phyloP scores from a whole-genome alignment of 2,329 filamentous ascomycete species.

The Scedosporium dehoogii region DNA sequence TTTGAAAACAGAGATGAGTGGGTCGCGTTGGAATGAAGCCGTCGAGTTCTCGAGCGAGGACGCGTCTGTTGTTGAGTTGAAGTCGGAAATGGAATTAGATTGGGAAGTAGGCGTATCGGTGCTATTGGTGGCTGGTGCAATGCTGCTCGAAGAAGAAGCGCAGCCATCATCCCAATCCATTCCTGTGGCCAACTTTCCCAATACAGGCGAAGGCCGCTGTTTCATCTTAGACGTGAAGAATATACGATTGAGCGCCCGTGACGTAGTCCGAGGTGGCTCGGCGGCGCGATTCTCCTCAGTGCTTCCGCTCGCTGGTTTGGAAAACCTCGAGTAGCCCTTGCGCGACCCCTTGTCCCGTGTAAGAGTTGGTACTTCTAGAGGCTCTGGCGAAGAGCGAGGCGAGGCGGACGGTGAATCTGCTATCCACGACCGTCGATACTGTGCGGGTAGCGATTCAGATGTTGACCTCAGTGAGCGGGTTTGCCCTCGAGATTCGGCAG shows the following conservation, averaged over 20 bases:
- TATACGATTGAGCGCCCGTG: conserved; percentile 29
- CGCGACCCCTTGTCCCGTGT: conserved; percentile 5
- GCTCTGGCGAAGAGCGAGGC: conserved; percentile 4
- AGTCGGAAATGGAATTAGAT: conserved; percentile 26
- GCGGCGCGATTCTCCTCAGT: conserved; percentile 1
- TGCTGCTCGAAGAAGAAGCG: conserved; percentile 36
- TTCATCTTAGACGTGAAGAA: conserved; percentile 40
- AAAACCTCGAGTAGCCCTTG: conserved; percentile 2
- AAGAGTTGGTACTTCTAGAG: neutral
- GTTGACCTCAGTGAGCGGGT: neutral
- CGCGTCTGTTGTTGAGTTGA: conserved; percentile 29
- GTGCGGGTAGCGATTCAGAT: neutral
- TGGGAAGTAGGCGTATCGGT: conserved; percentile 26
- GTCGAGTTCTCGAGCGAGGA: conserved; percentile 34
- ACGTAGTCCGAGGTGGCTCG: conserved; percentile 26
- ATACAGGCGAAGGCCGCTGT: conserved; percentile 32
- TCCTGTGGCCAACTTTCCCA: conserved; percentile 27
- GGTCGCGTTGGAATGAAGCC: conserved; percentile 30
- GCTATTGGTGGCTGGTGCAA: conserved; percentile 29
- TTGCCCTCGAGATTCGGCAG: neutral
- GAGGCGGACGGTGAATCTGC: conserved; percentile 10
- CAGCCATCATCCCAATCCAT: conserved; percentile 32
- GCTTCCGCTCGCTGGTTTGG: neutral
- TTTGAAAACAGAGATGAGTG: conserved; percentile 46
- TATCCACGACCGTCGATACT: conserved; percentile 7